Base-by-base conservation (phyloP, 257 asterid species). In the Eustoma russellianum region DNA sequence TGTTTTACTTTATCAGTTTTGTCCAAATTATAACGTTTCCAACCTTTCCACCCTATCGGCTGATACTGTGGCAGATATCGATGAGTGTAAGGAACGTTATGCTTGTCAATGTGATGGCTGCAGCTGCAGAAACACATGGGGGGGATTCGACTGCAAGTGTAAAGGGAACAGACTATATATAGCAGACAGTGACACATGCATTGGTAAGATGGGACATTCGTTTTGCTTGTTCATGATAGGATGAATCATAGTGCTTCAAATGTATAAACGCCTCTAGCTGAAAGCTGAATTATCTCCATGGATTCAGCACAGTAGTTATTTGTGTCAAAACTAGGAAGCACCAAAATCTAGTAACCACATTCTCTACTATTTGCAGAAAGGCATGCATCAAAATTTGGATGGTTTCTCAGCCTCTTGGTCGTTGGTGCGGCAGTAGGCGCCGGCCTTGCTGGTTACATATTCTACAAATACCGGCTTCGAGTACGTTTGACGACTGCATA, bases 381-480 rank as follows among this genome's bases (percentile, higher is more conserved):
- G 59, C 75, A 61, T 62, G 64, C 72, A 35, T 71, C 94, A 28
- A 86, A 67, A 55, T 17, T 74, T 0, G 86, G 93, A 60, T 74
- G 81, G 66, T 24, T 76, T 35, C 78, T 90, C 28, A 50, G 72
- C 2, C 43, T 80, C 41, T 45, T 76, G 59, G 71, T 90, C 70
- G 65, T 86, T 50, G 91, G 78, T 16, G 74, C 75, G 30, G 88
- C 67, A 41, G 51, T 70, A 58, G 76, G 83, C 41, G 76, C 75
- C 28, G 82, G 74, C 35, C 30, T 72, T 10, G 86, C 91, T 60
- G 94, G 94, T 33, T 90, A 83, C 70, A 59, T 83, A 18, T 86
- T 90, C 85, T 90, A 90, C 80, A 90, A 82, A 78, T 90, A 90
- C 73, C 79, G 97, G 64, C 84, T 90, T 46, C 73, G 96, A 86